phyloP scores from a whole-genome alignment of 768 basidiomycete genomes.

The Leccinum aurantiacum region DNA sequence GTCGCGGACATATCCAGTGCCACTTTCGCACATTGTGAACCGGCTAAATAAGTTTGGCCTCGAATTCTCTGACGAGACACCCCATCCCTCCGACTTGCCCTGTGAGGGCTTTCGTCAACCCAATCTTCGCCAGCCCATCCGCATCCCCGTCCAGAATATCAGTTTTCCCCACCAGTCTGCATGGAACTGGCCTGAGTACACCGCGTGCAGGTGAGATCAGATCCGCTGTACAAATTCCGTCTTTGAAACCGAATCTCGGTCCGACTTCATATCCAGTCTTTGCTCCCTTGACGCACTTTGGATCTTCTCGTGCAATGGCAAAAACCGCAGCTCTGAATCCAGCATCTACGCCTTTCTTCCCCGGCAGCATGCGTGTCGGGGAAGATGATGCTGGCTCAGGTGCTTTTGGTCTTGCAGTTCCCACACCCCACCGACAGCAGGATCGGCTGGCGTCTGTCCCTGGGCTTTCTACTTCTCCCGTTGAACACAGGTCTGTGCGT shows the following conservation, averaged over 20 bases:
- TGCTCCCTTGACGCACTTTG: slow-evolving; percentile 21
- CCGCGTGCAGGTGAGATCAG: slow-evolving; percentile 25
- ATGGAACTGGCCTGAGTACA: slow-evolving; percentile 30
- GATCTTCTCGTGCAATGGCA: slow-evolving; percentile 51
- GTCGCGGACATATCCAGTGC: slow-evolving; percentile 4
- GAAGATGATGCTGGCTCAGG: slow-evolving; percentile 51
- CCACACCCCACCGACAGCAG: slow-evolving; percentile 41
- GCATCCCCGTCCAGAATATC: background rate
- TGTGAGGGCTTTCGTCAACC: slow-evolving; percentile 2
- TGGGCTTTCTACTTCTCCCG: slow-evolving; percentile 56
- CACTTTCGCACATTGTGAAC: slow-evolving; percentile 29
- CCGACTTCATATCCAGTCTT: slow-evolving; percentile 17
- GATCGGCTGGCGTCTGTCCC: slow-evolving; percentile 51
- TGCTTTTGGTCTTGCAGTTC: slow-evolving; percentile 46
- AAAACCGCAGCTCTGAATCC: slow-evolving; percentile 79
- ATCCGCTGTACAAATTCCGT: background rate
- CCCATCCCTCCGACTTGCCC: slow-evolving; percentile 8
- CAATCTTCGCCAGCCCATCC: background rate
- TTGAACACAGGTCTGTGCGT: slow-evolving; percentile 64
- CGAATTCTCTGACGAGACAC: slow-evolving; percentile 20
- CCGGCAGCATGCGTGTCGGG: slow-evolving; percentile 53
- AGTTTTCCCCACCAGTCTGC: slow-evolving; percentile 13
- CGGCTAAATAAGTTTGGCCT: slow-evolving; percentile 18
- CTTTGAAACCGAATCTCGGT: slow-evolving; percentile 7
- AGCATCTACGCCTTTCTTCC: slow-evolving; percentile 83